Evolutionary conservation across 371 early-diverging fungal species (phyloP), one percentile per base, ranked within the genome.

Genomic region (Apophysomyces ossiformis): DNA sequence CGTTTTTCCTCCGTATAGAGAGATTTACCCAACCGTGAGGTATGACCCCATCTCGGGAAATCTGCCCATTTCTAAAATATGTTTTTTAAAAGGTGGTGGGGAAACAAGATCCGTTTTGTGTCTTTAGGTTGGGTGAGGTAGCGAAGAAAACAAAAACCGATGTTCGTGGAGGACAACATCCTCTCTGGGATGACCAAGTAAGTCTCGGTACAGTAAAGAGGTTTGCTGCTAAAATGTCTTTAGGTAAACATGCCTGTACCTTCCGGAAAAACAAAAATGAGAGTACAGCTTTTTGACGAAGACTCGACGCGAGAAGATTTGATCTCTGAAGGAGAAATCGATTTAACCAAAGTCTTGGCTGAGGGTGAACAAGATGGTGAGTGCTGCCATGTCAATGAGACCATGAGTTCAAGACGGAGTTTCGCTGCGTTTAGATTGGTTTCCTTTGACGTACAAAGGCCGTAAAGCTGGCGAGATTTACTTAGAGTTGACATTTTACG

Each of bases 321-420:
- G 44, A 90, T 92, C 60, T 88, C 88, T 21, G 87, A 89, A 58
- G 80, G 85, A 47, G 80, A 85, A 8, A 72, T 91, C 43, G 90
- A 91, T 74, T 70, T 90, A 64, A 63, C 79, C 12, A 83, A 80
- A 38, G 86, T 90, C 5, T 69, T 90, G 37, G 82, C 74, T 16
- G 78, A 85, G 37, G 92, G 91, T 26, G 91, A 90, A 64, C 78
- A 83, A 8, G 91, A 92, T 69, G 84, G 91, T 88, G 79, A 72
- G 58, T 58, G 15, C 3, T 39, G 44, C 15, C 32, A 21, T 18
- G n/a, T 39, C 18, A 12, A 47, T 38, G 35, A 16, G 41, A 6
- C 5, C 21, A 16, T 50, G 4, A 18, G 21, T 9, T n/a, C 9
- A 18, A 7, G 47, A 18, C 57, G 54, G 37, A 35, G 56, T 56